Evolutionary conservation across 768 basidiomycete genomes (phyloP).

Genomic region (Leccinum sublutescens): DNA sequence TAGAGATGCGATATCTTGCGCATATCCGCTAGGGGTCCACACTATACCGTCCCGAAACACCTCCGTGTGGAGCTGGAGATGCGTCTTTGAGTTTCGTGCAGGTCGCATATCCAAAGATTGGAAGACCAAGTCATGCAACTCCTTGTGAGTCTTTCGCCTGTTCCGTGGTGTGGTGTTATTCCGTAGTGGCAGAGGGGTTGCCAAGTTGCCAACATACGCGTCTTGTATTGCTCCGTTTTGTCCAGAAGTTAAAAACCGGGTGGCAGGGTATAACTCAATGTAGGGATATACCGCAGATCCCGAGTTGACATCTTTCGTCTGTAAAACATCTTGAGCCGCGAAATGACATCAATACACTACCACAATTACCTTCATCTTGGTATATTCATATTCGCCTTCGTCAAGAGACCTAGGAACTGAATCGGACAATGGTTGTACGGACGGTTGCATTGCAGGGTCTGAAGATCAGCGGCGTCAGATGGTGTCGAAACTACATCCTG

Average conservation of each 20-base stretch:
- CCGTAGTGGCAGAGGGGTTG: not conserved
- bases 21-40: conserved; percentile 30
- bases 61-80: conserved; percentile 33
- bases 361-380: conserved; percentile 13
- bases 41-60: conserved; percentile 32
- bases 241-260: not conserved
- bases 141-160: conserved; percentile 23
- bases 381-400: not conserved
- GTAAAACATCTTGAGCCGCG: conserved; percentile 3
- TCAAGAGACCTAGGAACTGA: conserved; percentile 9
- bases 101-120: conserved; percentile 11
- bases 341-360: not conserved
- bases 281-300: conserved; percentile 22
- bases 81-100: conserved; percentile 29
- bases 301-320: not conserved
- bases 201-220: not conserved
- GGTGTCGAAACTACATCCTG: not conserved
- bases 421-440: conserved; percentile 10
- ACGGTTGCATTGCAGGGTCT: conserved; percentile 20
- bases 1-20: conserved; percentile 14
- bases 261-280: conserved; percentile 24
- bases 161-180: not conserved
- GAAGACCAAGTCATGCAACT: conserved; percentile 15
- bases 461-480: not conserved
- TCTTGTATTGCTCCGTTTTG: not conserved